Evolutionary conservation across 352 stramenopile genomes (phyloP).

Genomic region (Phytophthora pisi): DNA sequence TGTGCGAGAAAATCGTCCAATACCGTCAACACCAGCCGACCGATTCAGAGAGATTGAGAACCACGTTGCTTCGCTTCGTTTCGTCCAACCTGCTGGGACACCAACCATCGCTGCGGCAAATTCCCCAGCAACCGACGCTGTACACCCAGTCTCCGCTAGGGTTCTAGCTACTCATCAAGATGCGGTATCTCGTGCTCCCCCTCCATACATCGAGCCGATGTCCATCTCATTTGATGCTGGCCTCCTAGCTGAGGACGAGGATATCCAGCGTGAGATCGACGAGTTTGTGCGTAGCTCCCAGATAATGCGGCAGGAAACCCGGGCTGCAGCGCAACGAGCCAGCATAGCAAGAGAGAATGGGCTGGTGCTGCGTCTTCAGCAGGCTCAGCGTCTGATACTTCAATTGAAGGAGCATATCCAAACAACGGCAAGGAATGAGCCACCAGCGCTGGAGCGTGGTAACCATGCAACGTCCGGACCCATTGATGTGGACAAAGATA

Average conservation of each 20-base stretch:
- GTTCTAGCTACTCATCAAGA: slow-evolving; percentile 3
- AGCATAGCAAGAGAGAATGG: slow-evolving; percentile 63
- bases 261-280: slow-evolving; percentile 52
- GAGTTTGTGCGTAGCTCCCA: slow-evolving; percentile 55
- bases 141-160: slow-evolving; percentile 23
- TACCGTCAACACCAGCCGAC: slow-evolving; percentile 14
- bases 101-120: slow-evolving; percentile 10
- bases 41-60: slow-evolving; percentile 49
- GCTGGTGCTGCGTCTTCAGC: slow-evolving; percentile 67
- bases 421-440: slow-evolving; percentile 17
- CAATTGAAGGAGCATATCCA: slow-evolving; percentile 72
- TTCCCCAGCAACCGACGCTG: slow-evolving; percentile 16
- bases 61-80: slow-evolving; percentile 39
- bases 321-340: slow-evolving; percentile 27
- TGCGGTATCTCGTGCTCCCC: neutral
- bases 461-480: neutral
- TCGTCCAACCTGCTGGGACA: slow-evolving; percentile 21
- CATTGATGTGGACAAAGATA: neutral
- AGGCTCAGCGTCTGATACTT: slow-evolving; percentile 73
- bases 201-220: slow-evolving; percentile 19
- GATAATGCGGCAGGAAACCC: slow-evolving; percentile 39
- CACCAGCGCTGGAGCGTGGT: neutral
- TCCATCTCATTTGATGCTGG: slow-evolving; percentile 32
- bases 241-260: slow-evolving; percentile 48
- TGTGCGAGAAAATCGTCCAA: neutral